Evolutionary conservation across 257 asterid species (phyloP).

Genomic region (Nicotiana noctiflora): DNA sequence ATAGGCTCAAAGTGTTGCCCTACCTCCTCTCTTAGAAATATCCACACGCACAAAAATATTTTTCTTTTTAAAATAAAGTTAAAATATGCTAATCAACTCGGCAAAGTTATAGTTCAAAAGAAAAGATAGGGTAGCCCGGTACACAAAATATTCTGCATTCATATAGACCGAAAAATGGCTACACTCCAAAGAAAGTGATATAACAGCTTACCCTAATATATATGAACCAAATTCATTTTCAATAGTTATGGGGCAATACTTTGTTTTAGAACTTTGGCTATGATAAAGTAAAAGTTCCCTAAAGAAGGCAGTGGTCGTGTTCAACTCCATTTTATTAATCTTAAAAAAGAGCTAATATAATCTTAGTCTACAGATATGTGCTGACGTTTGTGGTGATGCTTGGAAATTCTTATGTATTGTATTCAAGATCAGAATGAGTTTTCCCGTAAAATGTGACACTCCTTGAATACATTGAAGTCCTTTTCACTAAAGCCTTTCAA

Average conservation of each 20-base stretch:
- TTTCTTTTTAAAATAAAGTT: too few species aligned
- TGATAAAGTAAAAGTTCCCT: background rate
- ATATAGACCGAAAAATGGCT: too few species aligned
- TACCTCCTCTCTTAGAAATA: background rate
- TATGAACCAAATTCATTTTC: too few species aligned
- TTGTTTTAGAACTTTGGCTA: background rate
- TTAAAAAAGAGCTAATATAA: too few species aligned
- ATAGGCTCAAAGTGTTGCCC: background rate
- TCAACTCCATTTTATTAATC: background rate
- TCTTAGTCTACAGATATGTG: background rate
- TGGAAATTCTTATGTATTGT: background rate
- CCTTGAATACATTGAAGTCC: background rate
- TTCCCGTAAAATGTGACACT: background rate
- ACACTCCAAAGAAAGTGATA: too few species aligned
- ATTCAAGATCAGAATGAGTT: background rate
- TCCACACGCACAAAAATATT: too few species aligned
- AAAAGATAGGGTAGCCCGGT: too few species aligned
- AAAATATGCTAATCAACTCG: too few species aligned
- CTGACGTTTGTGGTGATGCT: background rate
- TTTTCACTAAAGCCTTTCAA: background rate
- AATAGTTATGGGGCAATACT: too few species aligned
- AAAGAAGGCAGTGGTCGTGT: background rate
- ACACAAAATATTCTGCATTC: too few species aligned
- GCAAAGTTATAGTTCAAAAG: too few species aligned
- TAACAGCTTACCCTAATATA: too few species aligned